Evolutionary conservation across 169 alveolate species (phyloP).

Genomic region (Plasmodium blacklocki): DNA sequence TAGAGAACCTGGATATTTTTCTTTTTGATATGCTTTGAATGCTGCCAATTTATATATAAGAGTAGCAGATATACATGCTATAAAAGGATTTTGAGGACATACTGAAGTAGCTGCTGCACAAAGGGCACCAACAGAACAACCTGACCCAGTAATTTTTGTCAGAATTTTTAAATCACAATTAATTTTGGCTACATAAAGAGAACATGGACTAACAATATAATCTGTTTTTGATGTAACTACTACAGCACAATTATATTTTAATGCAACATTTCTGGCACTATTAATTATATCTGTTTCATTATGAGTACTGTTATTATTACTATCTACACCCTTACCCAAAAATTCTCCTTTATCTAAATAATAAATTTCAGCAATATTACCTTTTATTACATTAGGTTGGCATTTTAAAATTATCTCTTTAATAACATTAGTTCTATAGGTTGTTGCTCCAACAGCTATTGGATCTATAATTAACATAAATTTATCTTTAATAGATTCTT

Average conservation of each 20-base stretch:
- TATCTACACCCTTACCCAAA: constrained; percentile 70
- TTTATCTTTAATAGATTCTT: constrained; percentile 29
- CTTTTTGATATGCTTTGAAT: constrained; percentile 68
- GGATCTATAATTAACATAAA: constrained; percentile 53
- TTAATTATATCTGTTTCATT: constrained; percentile 32
- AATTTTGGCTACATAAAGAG: constrained; percentile 36
- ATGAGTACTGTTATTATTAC: constrained; percentile 11
- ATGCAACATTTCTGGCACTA: constrained; percentile 72
- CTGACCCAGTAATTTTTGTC: constrained; percentile 67
- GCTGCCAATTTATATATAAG: constrained; percentile 56
- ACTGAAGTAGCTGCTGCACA: constrained; percentile 75
- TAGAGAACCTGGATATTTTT: constrained; percentile 53
- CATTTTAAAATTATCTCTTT: constrained; percentile 51
- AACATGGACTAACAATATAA: constrained; percentile 49
- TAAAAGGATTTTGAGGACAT: constrained; percentile 24
- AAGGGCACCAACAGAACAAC: constrained; percentile 74
- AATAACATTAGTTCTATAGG: constrained; percentile 35
- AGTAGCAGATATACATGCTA: constrained; percentile 58
- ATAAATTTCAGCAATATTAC: constrained; percentile 61
- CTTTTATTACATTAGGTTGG: constrained; percentile 71
- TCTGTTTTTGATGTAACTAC: constrained; percentile 67
- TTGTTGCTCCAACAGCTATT: constrained; percentile 76
- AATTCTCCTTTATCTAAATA: constrained; percentile 63
- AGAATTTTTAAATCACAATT: constrained; percentile 56
- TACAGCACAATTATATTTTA: constrained; percentile 55